These are phyloP conservation scores for Mycena vulgaris DNA, from an alignment of 768 basidiomycete genomes.

Conservation along the genomic window DNA sequence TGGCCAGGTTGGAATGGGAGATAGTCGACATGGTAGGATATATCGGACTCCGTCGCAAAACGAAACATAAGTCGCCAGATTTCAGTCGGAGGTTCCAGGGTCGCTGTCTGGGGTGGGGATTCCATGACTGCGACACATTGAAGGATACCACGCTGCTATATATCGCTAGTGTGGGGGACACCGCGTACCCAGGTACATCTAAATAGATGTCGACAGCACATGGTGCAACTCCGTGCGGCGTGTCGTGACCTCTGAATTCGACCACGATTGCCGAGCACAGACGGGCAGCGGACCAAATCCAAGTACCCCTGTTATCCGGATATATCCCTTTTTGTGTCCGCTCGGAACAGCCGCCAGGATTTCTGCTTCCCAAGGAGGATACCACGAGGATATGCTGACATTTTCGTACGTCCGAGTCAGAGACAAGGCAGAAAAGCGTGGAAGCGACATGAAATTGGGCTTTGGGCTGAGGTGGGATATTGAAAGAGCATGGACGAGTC, in stretches of 20 bases:
- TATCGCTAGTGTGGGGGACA: neutral
- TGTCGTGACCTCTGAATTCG: neutral
- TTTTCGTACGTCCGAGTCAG: too few species aligned
- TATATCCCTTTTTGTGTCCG: neutral
- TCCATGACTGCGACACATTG: neutral
- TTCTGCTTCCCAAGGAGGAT: too few species aligned
- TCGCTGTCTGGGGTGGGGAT: neutral
- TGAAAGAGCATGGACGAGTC: too few species aligned
- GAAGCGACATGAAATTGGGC: too few species aligned
- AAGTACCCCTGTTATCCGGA: conserved; percentile 27
- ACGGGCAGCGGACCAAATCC: conserved; percentile 29
- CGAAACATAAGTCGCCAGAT: conserved; percentile 28
- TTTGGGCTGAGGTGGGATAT: too few species aligned
- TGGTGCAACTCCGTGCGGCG: too few species aligned
- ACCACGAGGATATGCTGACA: too few species aligned
- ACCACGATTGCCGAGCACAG: neutral
- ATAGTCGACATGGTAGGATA: conserved; percentile 13
- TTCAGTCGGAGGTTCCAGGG: conserved; percentile 18
- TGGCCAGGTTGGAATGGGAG: conserved; percentile 26
- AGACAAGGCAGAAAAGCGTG: too few species aligned
- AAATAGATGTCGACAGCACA: neutral
- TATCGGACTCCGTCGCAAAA: conserved; percentile 3
- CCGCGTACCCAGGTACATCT: too few species aligned
- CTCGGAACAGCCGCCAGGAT: too few species aligned
- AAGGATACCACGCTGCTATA: neutral